These are phyloP conservation scores for Pestalotiopsis sp. DNA, from an alignment of 2,329 filamentous ascomycete species.

Conservation along the genomic window DNA sequence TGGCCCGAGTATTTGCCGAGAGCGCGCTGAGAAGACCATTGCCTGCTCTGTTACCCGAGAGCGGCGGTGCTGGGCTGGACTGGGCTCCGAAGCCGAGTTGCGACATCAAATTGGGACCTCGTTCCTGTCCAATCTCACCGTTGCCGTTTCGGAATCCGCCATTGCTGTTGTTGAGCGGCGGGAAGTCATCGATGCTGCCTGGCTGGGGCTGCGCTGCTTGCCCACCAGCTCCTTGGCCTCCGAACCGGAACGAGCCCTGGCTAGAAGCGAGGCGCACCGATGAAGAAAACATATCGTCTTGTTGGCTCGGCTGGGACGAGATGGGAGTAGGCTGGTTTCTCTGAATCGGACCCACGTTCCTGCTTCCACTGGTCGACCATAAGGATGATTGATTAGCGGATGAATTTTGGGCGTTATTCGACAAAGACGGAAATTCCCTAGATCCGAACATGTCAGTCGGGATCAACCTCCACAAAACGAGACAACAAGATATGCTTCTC, in stretches of 20 bases:
- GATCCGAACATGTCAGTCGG: conserved; percentile 25
- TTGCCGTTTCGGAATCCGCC: conserved; percentile 45
- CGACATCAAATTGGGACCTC: conserved; percentile 52
- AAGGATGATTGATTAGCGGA: conserved; percentile 51
- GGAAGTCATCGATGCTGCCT: conserved; percentile 60
- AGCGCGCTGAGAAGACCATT: conserved; percentile 67
- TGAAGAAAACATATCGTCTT: conserved; percentile 47
- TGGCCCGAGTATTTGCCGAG: conserved; percentile 57
- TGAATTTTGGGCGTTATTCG: conserved; percentile 59
- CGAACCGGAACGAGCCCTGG: conserved; percentile 56
- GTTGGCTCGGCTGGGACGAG: conserved; percentile 51
- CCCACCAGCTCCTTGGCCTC: conserved; percentile 44
- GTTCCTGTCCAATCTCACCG: conserved; percentile 60
- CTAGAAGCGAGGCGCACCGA: conserved; percentile 37
- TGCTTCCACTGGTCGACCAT: conserved; percentile 54
- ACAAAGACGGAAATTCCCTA: conserved; percentile 68
- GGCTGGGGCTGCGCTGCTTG: conserved; percentile 50
- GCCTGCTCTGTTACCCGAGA: conserved; percentile 47
- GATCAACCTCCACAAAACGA: neutral
- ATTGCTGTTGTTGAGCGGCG: conserved; percentile 52
- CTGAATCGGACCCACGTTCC: conserved; percentile 51
- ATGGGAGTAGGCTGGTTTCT: conserved; percentile 52
- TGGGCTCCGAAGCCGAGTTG: conserved; percentile 56
- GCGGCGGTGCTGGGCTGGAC: conserved; percentile 37
- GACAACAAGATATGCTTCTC: neutral